Evolutionary conservation across 1,139 yeast genomes (phyloP).

Genomic region (Candida tropicalis): DNA sequence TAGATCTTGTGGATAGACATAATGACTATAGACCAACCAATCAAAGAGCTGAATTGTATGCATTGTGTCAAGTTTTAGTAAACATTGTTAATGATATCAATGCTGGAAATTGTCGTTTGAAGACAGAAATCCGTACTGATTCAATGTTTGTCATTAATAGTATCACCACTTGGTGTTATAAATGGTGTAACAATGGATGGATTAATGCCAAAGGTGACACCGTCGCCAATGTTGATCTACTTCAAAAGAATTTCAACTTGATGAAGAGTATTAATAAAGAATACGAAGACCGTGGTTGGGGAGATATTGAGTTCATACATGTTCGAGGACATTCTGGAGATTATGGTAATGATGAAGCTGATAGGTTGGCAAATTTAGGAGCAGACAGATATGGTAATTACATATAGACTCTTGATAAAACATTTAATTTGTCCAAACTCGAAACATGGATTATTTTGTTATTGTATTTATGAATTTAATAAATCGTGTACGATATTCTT

Average conservation of each 20-base stretch:
- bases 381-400: too few species aligned
- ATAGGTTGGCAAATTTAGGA: slow-evolving; percentile 64
- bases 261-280: slow-evolving; percentile 29
- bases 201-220: slow-evolving; percentile 40
- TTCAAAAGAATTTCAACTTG: slow-evolving; percentile 31
- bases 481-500: background rate
- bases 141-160: slow-evolving; percentile 57
- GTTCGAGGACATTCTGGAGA: slow-evolving; percentile 75
- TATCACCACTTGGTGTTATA: slow-evolving; percentile 50
- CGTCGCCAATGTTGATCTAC: slow-evolving; percentile 56
- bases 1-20: slow-evolving; percentile 29
- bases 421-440: too few species aligned
- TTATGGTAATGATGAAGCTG: slow-evolving; percentile 78
- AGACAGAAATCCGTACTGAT: slow-evolving; percentile 52
- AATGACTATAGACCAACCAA: slow-evolving; percentile 57
- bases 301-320: slow-evolving; percentile 48
- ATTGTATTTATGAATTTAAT: background rate
- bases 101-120: slow-evolving; percentile 11
- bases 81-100: slow-evolving; percentile 29
- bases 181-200: slow-evolving; percentile 62
- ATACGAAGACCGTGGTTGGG: slow-evolving; percentile 32
- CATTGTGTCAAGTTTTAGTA: slow-evolving; percentile 58
- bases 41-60: slow-evolving; percentile 78
- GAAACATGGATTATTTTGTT: too few species aligned
- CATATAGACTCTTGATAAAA: too few species aligned